Conservation (phyloP, 257 asterid species). For the Ilex asprella region DNA sequence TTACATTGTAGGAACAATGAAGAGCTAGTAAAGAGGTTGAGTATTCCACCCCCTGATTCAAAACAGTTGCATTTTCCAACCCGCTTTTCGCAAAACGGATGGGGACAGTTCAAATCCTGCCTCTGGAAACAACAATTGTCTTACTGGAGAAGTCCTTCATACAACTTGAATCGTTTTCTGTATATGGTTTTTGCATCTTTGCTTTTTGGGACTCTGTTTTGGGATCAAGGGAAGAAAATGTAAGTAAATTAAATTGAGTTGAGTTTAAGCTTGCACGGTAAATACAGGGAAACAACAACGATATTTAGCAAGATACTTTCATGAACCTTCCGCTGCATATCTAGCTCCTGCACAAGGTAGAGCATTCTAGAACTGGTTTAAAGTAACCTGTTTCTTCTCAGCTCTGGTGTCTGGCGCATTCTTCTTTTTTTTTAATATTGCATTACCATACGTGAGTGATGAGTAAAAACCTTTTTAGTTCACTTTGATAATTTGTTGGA, state of each 20-base stretch:
- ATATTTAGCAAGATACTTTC: too few species aligned
- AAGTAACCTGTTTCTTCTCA: too few species aligned
- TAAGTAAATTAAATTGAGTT: slow-evolving; percentile 11
- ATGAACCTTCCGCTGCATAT: too few species aligned
- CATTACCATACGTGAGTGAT: too few species aligned
- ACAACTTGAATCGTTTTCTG: slow-evolving; percentile 41
- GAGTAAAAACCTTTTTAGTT: too few species aligned
- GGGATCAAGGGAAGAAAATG: slow-evolving; percentile 47
- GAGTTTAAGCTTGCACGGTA: too few species aligned
- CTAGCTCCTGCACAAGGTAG: too few species aligned
- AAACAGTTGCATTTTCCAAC: slow-evolving; percentile 42
- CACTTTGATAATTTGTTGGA: too few species aligned
- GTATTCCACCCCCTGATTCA: slow-evolving; percentile 32
- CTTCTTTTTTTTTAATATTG: neutral
- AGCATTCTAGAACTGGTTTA: too few species aligned
- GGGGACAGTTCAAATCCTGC: slow-evolving; percentile 53
- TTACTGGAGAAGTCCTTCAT: slow-evolving; percentile 65
- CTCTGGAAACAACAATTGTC: slow-evolving; percentile 64
- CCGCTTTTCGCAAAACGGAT: slow-evolving; percentile 35
- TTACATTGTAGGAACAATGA: slow-evolving; percentile 28
- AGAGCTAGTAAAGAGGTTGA: slow-evolving; percentile 30
- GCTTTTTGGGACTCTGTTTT: slow-evolving; percentile 35
- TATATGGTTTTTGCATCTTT: slow-evolving; percentile 31
- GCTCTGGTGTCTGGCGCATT: neutral
- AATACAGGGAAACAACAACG: too few species aligned